Base-by-base conservation (phyloP, 2,329 filamentous ascomycete genomes). In the Aureobasidium uvarum region DNA sequence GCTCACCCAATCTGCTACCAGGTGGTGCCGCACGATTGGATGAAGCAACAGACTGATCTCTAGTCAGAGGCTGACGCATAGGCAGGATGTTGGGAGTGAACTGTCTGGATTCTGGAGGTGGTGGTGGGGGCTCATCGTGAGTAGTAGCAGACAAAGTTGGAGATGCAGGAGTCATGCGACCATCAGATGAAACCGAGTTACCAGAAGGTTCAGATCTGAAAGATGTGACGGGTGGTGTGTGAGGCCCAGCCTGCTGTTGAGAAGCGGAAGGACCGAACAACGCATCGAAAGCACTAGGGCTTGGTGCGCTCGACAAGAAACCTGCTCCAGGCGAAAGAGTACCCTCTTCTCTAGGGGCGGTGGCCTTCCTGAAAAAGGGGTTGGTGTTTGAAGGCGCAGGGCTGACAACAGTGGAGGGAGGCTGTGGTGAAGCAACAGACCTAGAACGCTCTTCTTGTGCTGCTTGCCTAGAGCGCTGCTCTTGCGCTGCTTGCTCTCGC, bases 291-390 rank as follows among this genome's bases (percentile, higher is more conserved):
- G 75, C 75, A 64, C 74, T 76, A 8, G 74, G 73, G 10, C 70
- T 75, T 13, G 74, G 74, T 38, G 71, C 73, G 28, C 65, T 55
- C 18, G 68, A 39, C 33, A 67, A 38, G 14, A 67, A 66, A 28
- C 59, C 66, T 18, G 51, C 55, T 23, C 59, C 58, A 20, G 65
- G 63, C 8, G 67, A 66, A 13, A 64, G 51, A 14, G 65, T 38
- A 20, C 51, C 55, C 18, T 59, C 65, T 36, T 64, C 59, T 33
- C 55, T 58, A 33, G 67, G 56, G 14, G 64, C 79, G 74, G 68
- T 77, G 7, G 81, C 79, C 66, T 83, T 84, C 73, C 92, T 88
- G 81, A 97, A 97, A 82, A 99, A 99, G 0, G 95, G 95, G 75
- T 99, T 99, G 72, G 92, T 97, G 71, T 85, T 91, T 18, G 83